These are phyloP conservation scores for Herpetomonas samuelpessoai DNA, from an alignment of 208 protist species.

Conservation along the genomic window DNA sequence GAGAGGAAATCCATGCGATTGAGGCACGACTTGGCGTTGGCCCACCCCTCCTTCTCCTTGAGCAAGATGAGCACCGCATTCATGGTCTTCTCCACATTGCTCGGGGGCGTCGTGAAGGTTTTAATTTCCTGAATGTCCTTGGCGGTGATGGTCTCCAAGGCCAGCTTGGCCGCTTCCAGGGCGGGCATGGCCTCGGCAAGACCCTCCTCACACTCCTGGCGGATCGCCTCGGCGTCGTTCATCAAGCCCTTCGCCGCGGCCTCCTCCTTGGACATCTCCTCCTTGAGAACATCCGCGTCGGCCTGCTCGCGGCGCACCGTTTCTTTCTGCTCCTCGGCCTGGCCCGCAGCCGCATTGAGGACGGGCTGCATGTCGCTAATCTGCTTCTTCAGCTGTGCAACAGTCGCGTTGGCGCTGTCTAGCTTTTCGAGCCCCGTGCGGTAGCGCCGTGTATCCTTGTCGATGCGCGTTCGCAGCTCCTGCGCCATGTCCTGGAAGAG, in stretches of 20 bases:
- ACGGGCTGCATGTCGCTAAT: conserved; percentile 94
- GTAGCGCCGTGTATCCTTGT: conserved; percentile 65
- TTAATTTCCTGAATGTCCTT: conserved; percentile 94
- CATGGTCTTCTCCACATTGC: conserved; percentile 89
- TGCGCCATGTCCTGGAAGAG: conserved; percentile 82
- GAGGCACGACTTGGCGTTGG: conserved; percentile 85
- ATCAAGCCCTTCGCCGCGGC: conserved; percentile 70
- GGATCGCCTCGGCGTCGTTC: conserved; percentile 83
- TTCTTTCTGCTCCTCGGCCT: conserved; percentile 90
- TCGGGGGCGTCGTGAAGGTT: conserved; percentile 89
- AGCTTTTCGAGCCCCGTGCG: conserved; percentile 92
- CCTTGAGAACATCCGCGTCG: conserved; percentile 80
- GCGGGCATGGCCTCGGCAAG: conserved; percentile 94
- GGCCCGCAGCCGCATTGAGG: conserved; percentile 77
- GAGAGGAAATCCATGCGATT: conserved; percentile 88
- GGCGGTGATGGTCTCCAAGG: conserved; percentile 90
- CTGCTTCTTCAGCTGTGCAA: conserved; percentile 93
- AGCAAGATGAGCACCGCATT: conserved; percentile 94
- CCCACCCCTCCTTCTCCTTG: conserved; percentile 92
- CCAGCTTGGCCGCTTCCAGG: conserved; percentile 84
- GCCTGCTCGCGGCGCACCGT: conserved; percentile 83
- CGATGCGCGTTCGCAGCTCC: conserved; percentile 59
- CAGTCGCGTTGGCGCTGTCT: conserved; percentile 87
- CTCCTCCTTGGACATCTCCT: conserved; percentile 82
- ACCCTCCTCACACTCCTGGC: conserved; percentile 89